Evolutionary conservation across 1,284 basidiomycete genomes (phyloP).

Genomic region (Cutaneotrichosporon curvatum): DNA sequence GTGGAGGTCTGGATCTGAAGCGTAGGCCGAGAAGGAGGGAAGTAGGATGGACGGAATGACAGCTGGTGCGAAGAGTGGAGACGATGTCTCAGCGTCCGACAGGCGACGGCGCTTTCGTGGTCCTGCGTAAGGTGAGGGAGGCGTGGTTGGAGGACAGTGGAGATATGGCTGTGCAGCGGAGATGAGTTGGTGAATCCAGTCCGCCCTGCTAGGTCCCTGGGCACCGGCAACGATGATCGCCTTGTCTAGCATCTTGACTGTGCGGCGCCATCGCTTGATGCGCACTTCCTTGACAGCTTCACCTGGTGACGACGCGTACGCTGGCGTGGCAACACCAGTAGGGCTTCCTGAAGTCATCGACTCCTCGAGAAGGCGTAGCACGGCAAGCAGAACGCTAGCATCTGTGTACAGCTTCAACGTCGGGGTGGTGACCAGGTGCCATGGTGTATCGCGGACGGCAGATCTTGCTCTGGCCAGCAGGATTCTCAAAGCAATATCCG

Average conservation of each 20-base stretch:
- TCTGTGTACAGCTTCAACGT: constrained; percentile 50
- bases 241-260: constrained; percentile 61
- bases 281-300: neutral
- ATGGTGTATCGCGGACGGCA: constrained; percentile 45
- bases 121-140: neutral
- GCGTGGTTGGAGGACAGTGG: neutral
- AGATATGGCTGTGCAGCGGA: constrained; percentile 1
- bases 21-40: constrained; percentile 57
- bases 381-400: constrained; percentile 31
- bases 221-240: constrained; percentile 79
- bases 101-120: too few relatives aligned
- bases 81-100: too few relatives aligned
- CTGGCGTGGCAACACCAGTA: too few relatives aligned
- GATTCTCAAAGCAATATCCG: constrained; percentile 1
- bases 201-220: constrained; percentile 56
- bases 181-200: constrained; percentile 60
- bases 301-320: too few relatives aligned
- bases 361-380: constrained; percentile 13
- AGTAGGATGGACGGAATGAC: constrained; percentile 47
- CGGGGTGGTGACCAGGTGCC: constrained; percentile 36
- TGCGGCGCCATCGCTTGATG: neutral
- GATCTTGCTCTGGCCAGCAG: constrained; percentile 45
- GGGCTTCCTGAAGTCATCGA: neutral
- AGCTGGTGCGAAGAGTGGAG: constrained; percentile 14
- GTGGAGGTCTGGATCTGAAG: constrained; percentile 37